Evolutionary conservation across 148 eudicot species (phyloP), one percentile per base, ranked within the genome.

Genomic region (Diospyros lotus): DNA sequence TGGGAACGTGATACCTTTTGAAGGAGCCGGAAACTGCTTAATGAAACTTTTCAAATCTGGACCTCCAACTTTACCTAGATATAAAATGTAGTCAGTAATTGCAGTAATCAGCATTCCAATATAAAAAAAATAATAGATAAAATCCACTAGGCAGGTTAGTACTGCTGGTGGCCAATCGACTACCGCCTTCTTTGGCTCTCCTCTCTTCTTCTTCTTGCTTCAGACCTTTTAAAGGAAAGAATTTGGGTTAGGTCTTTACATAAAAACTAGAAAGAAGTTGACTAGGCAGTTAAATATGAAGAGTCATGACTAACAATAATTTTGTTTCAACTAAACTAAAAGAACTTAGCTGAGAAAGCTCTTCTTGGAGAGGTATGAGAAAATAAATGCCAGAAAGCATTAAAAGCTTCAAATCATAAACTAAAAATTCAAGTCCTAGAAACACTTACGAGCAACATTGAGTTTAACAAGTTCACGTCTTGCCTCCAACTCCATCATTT

Each of bases 161-260:
- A 52, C 79, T 69, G 66, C 72, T 84, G 59, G 81, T 64, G 62
- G 67, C 77, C 67, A 73, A 82, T 28, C 39, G 66, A 58, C 68
- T 73, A 64, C 69, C 76, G 48, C 87, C 85, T 71, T 77, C 78
- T 69, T 76, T 80, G 68, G 87, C 87, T 86, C 76, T 89, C 77
- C 86, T 90, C 88, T 94, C 93, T 75, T 90, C 95, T 77, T 94
- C 97, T 78, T 94, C 98, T 84, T 87, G 90, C 89, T 87, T 94
- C 64, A 94, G 87, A 82, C 85, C 98, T 94, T 73, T 45, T 12
- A 54, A 60, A 78, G 0, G 63, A 40, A 58, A 61, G 65, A 68
- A 44, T 40, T 38, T 59, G 50, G 66, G 13, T 42, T 46, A 67
- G 46, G 12, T 54, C 53, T 18, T 39, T 48, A 51, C 12, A 51